Percentiles rank a stretch among this genome's conserved stretches.
Conservation (phyloP, 2,329 filamentous ascomycete genomes). For the Fusarium decemcellulare region DNA sequence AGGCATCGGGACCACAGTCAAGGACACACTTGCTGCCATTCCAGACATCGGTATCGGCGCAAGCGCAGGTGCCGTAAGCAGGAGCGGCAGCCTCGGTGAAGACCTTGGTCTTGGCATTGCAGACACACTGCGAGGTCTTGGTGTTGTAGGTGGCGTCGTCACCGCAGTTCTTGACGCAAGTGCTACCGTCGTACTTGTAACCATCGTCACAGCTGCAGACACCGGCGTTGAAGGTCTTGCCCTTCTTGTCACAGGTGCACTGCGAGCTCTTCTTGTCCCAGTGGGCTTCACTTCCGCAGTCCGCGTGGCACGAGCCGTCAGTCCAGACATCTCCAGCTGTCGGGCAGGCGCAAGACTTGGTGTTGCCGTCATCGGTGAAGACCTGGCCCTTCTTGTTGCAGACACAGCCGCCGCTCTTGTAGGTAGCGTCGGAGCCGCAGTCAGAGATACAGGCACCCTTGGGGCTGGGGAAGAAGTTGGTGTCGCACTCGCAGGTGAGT, state of each 20-base stretch:
- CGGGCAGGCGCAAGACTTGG: slow-evolving; percentile 5
- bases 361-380: slow-evolving; percentile 6
- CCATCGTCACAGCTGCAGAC: background rate
- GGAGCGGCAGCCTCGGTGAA: background rate
- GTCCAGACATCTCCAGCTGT: background rate
- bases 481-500: background rate
- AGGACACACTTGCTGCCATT: slow-evolving; percentile 6
- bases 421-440: slow-evolving; percentile 1
- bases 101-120: background rate
- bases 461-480: background rate
- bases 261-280: background rate
- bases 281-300: background rate
- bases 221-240: slow-evolving; percentile 7
- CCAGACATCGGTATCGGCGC: too few relatives aligned
- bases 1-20: slow-evolving; percentile 5
- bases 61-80: background rate
- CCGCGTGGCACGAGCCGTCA: background rate
- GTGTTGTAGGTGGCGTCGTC: background rate
- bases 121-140: slow-evolving; percentile 1
- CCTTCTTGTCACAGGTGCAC: slow-evolving; percentile 12
- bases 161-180: background rate
- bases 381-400: slow-evolving; percentile 7
- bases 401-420: slow-evolving; percentile 6
- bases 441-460: background rate
- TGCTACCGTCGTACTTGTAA: background rate